Conservation (phyloP, 2,329 filamentous ascomycete genomes). For the Neonectria ditissima region DNA sequence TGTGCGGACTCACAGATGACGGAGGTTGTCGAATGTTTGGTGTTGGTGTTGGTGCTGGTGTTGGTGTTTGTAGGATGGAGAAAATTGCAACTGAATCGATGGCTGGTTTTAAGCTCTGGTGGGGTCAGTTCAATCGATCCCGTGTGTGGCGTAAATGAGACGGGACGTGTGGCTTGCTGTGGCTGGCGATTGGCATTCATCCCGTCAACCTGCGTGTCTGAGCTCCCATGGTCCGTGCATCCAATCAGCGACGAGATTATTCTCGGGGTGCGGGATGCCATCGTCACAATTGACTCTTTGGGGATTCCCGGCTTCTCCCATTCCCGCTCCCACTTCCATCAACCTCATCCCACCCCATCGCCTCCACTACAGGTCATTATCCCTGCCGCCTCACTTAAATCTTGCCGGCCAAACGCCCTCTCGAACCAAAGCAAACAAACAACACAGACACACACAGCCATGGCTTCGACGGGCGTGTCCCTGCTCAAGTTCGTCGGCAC, state of each 20-base stretch:
- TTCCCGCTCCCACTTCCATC: constrained; percentile 15
- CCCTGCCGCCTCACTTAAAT: not conserved
- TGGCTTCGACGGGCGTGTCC: constrained; percentile 78
- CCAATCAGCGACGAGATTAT: constrained; percentile 29
- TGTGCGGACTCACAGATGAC: constrained; percentile 3
- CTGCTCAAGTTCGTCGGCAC: constrained; percentile 94
- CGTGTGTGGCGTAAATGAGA: constrained; percentile 3
- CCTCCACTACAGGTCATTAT: constrained; percentile 23
- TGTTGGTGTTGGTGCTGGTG: constrained; percentile 1
- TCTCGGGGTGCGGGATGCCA: constrained; percentile 21
- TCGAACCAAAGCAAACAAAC: not conserved
- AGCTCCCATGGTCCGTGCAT: constrained; percentile 23
- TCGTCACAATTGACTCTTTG: constrained; percentile 10
- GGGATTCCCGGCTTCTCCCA: not conserved
- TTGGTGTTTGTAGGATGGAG: constrained; percentile 28
- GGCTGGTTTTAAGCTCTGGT: constrained; percentile 27
- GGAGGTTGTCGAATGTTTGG: not conserved
- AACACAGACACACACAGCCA: constrained; percentile 60
- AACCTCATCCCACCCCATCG: constrained; percentile 24
- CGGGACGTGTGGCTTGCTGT: constrained; percentile 4
- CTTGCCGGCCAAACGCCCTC: not conserved
- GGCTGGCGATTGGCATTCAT: not conserved
- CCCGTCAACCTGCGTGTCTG: not conserved
- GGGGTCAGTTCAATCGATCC: constrained; percentile 20
- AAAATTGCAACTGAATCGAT: constrained; percentile 37